Conservation (phyloP, 306 rosid species). For the cucumber (Cucumis sativus) region DNA sequence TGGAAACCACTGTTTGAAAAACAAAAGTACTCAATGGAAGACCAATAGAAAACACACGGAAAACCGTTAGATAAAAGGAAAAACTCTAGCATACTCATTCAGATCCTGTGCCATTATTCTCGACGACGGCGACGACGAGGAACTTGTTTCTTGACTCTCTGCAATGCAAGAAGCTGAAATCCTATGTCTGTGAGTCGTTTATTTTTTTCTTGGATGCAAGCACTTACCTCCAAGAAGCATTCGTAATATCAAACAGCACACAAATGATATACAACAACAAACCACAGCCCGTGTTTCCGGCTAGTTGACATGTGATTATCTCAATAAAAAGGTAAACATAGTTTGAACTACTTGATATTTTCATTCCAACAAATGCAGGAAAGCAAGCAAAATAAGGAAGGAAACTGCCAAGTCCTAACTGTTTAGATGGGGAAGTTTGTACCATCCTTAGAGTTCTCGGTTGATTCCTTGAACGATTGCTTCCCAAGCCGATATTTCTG, state of each 20-base stretch:
- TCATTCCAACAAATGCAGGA: not conserved
- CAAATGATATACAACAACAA: not conserved
- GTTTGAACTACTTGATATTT: not conserved
- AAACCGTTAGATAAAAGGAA: not conserved
- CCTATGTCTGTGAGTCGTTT: constrained; percentile 10
- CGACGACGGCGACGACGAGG: constrained; percentile 32
- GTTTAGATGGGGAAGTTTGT: constrained; percentile 4
- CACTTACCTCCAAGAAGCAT: not conserved
- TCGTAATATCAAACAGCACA: not conserved
- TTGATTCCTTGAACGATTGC: constrained; percentile 42
- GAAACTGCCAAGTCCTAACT: not conserved
- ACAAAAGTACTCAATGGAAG: not conserved
- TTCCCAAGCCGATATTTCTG: constrained; percentile 52
- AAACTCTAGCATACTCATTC: constrained; percentile 23
- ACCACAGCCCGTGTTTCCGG: not conserved
- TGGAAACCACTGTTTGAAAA: constrained; percentile 32
- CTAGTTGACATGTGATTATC: not conserved
- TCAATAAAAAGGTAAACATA: not conserved
- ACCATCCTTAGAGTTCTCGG: constrained; percentile 44
- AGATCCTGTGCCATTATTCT: constrained; percentile 29
- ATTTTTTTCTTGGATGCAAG: not conserved
- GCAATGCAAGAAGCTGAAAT: constrained; percentile 43
- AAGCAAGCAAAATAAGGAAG: not conserved
- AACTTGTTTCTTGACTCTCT: constrained; percentile 46
- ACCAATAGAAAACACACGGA: not conserved